These are phyloP conservation scores for Boletus sp. DNA, from an alignment of 1,284 basidiomycete genomes.

Conservation along the genomic window DNA sequence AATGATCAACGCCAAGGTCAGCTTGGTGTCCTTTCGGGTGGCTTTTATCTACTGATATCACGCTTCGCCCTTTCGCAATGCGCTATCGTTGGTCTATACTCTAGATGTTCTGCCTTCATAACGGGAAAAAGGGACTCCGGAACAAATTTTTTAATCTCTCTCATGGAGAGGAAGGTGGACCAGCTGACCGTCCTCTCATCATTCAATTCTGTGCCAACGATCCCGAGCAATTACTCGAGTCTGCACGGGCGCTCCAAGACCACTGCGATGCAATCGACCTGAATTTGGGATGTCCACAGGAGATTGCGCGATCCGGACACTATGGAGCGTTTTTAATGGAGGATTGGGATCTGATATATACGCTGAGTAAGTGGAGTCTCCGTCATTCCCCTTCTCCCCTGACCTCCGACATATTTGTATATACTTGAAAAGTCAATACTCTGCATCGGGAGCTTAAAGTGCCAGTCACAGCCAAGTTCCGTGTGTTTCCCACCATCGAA, in stretches of 20 bases:
- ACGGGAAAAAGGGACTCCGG: slow-evolving; percentile 55
- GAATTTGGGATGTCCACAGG: slow-evolving; percentile 96
- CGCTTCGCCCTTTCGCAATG: neutral
- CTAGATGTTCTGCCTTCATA: slow-evolving; percentile 67
- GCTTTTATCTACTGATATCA: neutral
- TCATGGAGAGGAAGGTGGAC: slow-evolving; percentile 66
- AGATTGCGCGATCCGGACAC: slow-evolving; percentile 86
- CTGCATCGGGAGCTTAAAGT: slow-evolving; percentile 84
- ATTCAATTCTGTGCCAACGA: slow-evolving; percentile 96
- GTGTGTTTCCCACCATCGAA: slow-evolving; percentile 85
- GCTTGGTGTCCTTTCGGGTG: slow-evolving; percentile 4
- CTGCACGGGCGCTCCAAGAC: slow-evolving; percentile 74
- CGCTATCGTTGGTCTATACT: neutral
- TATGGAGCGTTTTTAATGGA: slow-evolving; percentile 96
- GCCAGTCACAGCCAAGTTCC: slow-evolving; percentile 96
- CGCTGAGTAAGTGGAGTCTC: slow-evolving; percentile 65
- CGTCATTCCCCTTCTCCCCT: neutral
- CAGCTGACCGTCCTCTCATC: slow-evolving; percentile 81
- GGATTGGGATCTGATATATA: slow-evolving; percentile 87
- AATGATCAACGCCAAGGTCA: slow-evolving; percentile 94
- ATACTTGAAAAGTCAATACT: slow-evolving; percentile 64
- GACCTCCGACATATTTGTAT: neutral
- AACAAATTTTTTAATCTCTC: slow-evolving; percentile 72
- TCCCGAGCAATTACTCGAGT: slow-evolving; percentile 74
- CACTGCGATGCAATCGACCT: slow-evolving; percentile 93